phyloP scores from a whole-genome alignment of 2,329 filamentous ascomycete species.

The Aspergillus sp. region DNA sequence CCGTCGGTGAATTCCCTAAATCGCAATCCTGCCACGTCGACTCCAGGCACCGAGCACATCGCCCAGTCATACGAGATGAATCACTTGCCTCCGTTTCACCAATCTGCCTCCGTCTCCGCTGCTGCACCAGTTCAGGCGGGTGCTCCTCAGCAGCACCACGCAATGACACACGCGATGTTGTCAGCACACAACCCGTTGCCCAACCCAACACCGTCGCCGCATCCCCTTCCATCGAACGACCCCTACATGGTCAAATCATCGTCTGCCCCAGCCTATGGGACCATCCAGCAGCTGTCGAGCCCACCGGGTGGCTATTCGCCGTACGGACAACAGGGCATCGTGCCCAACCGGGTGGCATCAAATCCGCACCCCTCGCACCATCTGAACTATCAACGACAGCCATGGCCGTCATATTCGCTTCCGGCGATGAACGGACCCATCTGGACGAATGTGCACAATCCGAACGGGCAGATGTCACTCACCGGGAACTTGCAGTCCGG shows the following conservation, averaged over 20 bases:
- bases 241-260: slow-evolving; percentile 58
- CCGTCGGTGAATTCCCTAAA: slow-evolving; percentile 56
- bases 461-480: slow-evolving; percentile 70
- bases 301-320: slow-evolving; percentile 47
- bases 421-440: slow-evolving; percentile 67
- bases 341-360: slow-evolving; percentile 50
- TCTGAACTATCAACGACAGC: slow-evolving; percentile 43
- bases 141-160: slow-evolving; percentile 44
- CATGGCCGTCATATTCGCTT: slow-evolving; percentile 57
- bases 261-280: slow-evolving; percentile 48
- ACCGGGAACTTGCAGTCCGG: slow-evolving; percentile 61
- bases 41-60: slow-evolving; percentile 62
- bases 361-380: slow-evolving; percentile 29
- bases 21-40: slow-evolving; percentile 59
- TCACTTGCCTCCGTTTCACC: slow-evolving; percentile 63
- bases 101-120: slow-evolving; percentile 55
- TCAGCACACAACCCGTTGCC: slow-evolving; percentile 45
- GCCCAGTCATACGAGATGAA: slow-evolving; percentile 70
- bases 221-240: slow-evolving; percentile 58
- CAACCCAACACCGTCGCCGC: slow-evolving; percentile 46
- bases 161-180: slow-evolving; percentile 50
- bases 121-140: slow-evolving; percentile 43
- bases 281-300: slow-evolving; percentile 50
- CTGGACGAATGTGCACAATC: slow-evolving; percentile 76
- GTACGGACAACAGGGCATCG: slow-evolving; percentile 44